Evolutionary conservation across 371 early-diverging fungal genomes (phyloP).

Genomic region (Lichtheimia ramosa): DNA sequence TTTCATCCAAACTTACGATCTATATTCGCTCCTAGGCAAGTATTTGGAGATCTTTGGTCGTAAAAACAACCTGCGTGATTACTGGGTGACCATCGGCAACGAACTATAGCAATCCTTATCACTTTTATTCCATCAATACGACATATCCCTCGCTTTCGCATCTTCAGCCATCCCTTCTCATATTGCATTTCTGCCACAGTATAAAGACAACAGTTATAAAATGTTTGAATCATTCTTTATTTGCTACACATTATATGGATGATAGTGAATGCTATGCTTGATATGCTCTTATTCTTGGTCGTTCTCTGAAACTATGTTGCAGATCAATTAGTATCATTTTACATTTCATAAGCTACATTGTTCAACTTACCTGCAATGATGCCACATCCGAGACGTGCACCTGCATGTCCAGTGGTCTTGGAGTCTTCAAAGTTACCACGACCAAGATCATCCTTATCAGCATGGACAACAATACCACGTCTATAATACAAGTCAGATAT

Average conservation of each 20-base stretch:
- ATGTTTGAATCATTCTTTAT: no score
- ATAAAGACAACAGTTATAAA: no score
- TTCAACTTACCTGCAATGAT: constrained; percentile 70
- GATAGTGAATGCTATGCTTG: no score
- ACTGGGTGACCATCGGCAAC: constrained; percentile 95
- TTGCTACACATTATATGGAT: no score
- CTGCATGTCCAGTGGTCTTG: constrained; percentile 82
- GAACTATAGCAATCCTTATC: constrained; percentile 61
- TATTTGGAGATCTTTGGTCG: constrained; percentile 95
- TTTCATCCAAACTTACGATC: background rate
- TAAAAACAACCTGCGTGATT: constrained; percentile 90
- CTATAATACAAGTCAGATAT: constrained; percentile 20
- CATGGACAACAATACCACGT: constrained; percentile 84
- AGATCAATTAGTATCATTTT: no score
- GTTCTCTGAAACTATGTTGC: no score
- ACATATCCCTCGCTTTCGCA: background rate
- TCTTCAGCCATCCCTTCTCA: background rate
- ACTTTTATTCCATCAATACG: background rate
- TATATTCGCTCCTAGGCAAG: constrained; percentile 41
- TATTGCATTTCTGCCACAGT: no score
- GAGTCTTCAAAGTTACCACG: constrained; percentile 72
- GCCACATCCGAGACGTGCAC: constrained; percentile 84
- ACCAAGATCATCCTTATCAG: constrained; percentile 82
- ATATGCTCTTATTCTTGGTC: no score
- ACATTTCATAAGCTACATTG: no score